These are phyloP conservation scores for Barnettozyma populi DNA, from an alignment of 805 yeast species.

Conservation along the genomic window DNA sequence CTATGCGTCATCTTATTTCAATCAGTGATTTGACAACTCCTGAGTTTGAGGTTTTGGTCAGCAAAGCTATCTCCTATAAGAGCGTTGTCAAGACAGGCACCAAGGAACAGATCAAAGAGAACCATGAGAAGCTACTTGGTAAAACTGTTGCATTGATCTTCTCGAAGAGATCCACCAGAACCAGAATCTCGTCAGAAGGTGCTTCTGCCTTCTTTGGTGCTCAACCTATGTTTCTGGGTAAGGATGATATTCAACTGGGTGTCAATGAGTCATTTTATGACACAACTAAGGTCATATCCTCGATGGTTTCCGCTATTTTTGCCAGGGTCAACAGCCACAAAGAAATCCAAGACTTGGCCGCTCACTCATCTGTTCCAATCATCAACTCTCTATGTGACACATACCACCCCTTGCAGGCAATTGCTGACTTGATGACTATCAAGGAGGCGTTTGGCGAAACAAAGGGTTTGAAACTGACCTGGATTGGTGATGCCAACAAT, in stretches of 20 bases:
- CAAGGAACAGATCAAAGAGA: constrained; percentile 28
- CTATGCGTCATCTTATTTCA: constrained; percentile 65
- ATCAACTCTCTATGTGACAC: constrained; percentile 91
- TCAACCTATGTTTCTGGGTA: constrained; percentile 93
- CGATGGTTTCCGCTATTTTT: constrained; percentile 95
- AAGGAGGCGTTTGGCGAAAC: constrained; percentile 64
- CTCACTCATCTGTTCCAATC: constrained; percentile 82
- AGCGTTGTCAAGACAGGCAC: constrained; percentile 50
- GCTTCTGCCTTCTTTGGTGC: constrained; percentile 93
- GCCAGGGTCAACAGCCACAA: constrained; percentile 90
- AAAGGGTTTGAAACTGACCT: constrained; percentile 67
- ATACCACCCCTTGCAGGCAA: constrained; percentile 93
- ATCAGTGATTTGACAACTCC: constrained; percentile 70
- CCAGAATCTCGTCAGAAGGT: constrained; percentile 91
- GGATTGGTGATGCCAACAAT: constrained; percentile 97
- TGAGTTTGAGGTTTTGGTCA: constrained; percentile 68
- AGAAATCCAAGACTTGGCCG: constrained; percentile 72
- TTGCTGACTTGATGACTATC: constrained; percentile 84
- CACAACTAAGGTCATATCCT: constrained; percentile 81
- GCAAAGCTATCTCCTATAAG: constrained; percentile 69
- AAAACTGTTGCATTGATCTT: constrained; percentile 80
- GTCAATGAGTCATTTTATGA: constrained; percentile 90
- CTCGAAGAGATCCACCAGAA: constrained; percentile 90
- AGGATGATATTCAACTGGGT: constrained; percentile 94
- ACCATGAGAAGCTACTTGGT: constrained; percentile 59